Base-by-base conservation (phyloP, 2,329 filamentous ascomycete species). In the Laburnicola sp. region DNA sequence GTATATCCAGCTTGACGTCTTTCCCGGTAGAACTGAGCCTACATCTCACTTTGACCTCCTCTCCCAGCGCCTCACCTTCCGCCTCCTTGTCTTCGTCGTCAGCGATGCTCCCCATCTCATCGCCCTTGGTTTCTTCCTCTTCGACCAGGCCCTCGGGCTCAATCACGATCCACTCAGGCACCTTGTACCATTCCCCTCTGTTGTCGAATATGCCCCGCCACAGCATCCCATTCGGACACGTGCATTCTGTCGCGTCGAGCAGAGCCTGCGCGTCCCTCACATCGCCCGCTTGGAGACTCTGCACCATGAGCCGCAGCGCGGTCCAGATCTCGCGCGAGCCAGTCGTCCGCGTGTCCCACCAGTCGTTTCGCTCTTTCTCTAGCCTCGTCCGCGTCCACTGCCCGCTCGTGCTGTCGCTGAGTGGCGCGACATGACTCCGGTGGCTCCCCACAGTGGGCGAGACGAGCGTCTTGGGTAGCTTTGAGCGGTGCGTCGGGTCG, bases 311-410 rank as follows among this genome's bases (percentile, higher is more conserved):
- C 39, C 81, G 81, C 10, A 97, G 72, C 0, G 89, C 86, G 60
- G 84, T 84, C 93, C 93, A 97, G 25, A 94, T 82, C 71, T 96
- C 89, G 3, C 80, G 65, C 3, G 84, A 81, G 2, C 91, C 91
- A 0, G 87, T 88, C 11, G 95, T 89, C 40, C 91, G 80, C 1
- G 92, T 97, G 54, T 97, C 91, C 73, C 96, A 97, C 78, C 95
- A 97, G 55, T 91, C 91, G 42, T 75, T 76, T 42, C 93, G 83
- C 74, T 96, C 89, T 28, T 79, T 80, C 51, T 85, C 82, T 2
- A 96, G 77, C 46, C 86, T 77, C 11, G 74, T 67, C n/a, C 82
- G 83, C 1, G 88, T 91, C 68, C 67, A 73, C 22, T 46, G 50
- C 23, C 48, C 37, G 28, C 44, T 55, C 4, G 58, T 57, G 16